These are phyloP conservation scores for Taphrina confusa DNA, from an alignment of 1,139 yeast genomes.

Conservation along the genomic window DNA sequence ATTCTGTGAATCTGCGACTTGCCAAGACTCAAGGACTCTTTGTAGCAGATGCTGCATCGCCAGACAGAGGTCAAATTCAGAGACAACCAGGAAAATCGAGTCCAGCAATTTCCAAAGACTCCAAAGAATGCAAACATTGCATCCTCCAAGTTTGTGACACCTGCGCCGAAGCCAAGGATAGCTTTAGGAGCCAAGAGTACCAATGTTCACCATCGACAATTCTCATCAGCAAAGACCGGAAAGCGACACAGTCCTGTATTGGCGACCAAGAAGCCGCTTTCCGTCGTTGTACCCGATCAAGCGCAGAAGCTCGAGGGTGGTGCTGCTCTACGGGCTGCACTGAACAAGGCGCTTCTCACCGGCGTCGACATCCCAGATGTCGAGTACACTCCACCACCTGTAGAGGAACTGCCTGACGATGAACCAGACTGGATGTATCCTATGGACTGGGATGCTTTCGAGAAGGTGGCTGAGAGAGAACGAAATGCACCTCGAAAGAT, in stretches of 20 bases:
- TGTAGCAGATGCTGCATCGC: constrained; percentile 19
- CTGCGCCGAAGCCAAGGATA: constrained; percentile 27
- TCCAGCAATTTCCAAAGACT: constrained; percentile 27
- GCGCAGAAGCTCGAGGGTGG: constrained; percentile 15
- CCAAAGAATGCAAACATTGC: constrained; percentile 18
- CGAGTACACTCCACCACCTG: constrained; percentile 33
- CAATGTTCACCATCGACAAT: constrained; percentile 33
- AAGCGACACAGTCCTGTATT: constrained; percentile 26
- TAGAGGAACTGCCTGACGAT: constrained; percentile 20
- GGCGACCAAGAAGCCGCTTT: neutral
- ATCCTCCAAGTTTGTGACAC: constrained; percentile 19
- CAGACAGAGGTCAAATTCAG: constrained; percentile 33
- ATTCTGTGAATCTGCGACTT: too few relatives aligned
- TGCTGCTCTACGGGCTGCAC: constrained; percentile 25
- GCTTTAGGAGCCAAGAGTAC: constrained; percentile 30
- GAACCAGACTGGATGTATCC: constrained; percentile 29
- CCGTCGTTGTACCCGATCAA: constrained; percentile 3
- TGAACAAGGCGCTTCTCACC: constrained; percentile 25
- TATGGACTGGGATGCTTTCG: constrained; percentile 30
- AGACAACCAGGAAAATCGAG: constrained; percentile 29
- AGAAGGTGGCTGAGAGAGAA: neutral
- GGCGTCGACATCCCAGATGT: constrained; percentile 29
- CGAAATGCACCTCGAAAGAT: neutral
- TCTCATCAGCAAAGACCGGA: constrained; percentile 31
- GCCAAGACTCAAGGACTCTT: too few relatives aligned